Percentiles rank a stretch among this genome's conserved stretches.
These are phyloP conservation scores for Talaromyces sp. DNA, from an alignment of 2,329 filamentous ascomycete genomes.

Conservation along the genomic window DNA sequence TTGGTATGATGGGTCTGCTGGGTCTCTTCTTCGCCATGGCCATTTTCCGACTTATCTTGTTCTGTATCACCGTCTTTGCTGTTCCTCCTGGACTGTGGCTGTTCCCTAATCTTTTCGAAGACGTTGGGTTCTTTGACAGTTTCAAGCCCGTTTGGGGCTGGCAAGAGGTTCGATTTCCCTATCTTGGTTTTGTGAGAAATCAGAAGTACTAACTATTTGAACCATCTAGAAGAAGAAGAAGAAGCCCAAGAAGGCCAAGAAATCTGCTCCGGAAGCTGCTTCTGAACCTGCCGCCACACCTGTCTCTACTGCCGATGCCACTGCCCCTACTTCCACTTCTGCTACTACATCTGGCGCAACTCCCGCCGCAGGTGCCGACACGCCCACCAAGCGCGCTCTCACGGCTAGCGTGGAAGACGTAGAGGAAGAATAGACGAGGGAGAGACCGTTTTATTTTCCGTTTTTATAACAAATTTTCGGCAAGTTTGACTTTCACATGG, in stretches of 20 bases:
- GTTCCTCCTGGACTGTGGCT: conserved; percentile 90
- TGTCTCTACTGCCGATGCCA: conserved; percentile 8
- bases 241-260: conserved; percentile 28
- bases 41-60: conserved; percentile 91
- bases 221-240: conserved; percentile 32
- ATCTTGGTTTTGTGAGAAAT: not conserved
- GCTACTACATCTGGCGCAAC: not conserved
- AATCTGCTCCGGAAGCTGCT: conserved; percentile 9
- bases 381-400: conserved; percentile 32
- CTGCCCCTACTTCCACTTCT: conserved; percentile 23
- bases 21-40: conserved; percentile 97
- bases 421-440: conserved; percentile 27
- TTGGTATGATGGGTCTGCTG: conserved; percentile 84
- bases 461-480: not conserved
- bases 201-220: conserved; percentile 1
- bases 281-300: not conserved
- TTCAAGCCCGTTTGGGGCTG: conserved; percentile 96
- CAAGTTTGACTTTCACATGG: not conserved
- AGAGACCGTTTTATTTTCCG: not conserved
- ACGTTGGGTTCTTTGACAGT: conserved; percentile 96
- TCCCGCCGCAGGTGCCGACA: not conserved
- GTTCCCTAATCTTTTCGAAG: conserved; percentile 96
- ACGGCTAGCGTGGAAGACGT: conserved; percentile 45
- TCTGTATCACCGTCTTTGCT: conserved; percentile 84
- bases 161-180: conserved; percentile 69